Evolutionary conservation across 2,329 filamentous ascomycete genomes (phyloP).

Genomic region (Ustulina deusta): DNA sequence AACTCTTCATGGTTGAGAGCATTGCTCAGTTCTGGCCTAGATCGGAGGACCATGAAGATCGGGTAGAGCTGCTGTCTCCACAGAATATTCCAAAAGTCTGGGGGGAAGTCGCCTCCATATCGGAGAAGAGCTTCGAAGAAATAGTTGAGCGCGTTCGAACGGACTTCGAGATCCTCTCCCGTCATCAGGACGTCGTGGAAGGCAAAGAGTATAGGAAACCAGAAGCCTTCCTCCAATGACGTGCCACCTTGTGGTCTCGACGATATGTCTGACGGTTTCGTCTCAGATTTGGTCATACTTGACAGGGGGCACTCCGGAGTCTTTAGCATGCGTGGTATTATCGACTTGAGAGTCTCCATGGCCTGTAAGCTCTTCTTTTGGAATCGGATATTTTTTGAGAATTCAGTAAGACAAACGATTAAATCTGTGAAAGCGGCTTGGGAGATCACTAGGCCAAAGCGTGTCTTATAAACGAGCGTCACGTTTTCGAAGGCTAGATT

Average conservation of each 20-base stretch:
- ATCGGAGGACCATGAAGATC: constrained; percentile 98
- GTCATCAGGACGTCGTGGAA: constrained; percentile 99
- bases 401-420: constrained; percentile 95
- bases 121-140: constrained; percentile 93
- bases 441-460: constrained; percentile 94
- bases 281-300: constrained; percentile 54
- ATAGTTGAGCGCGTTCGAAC: constrained; percentile 90
- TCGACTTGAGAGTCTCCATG: constrained; percentile 93
- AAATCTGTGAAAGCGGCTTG: constrained; percentile 97
- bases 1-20: constrained; percentile 95
- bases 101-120: constrained; percentile 90
- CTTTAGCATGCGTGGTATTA: constrained; percentile 93
- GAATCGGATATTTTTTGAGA: constrained; percentile 98
- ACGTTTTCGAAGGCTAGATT: constrained; percentile 98
- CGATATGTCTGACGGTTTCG: constrained; percentile 58
- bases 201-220: constrained; percentile 97
- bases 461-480: constrained; percentile 91
- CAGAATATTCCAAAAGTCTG: constrained; percentile 97
- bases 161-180: constrained; percentile 95
- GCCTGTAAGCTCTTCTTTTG: constrained; percentile 98
- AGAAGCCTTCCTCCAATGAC: constrained; percentile 95
- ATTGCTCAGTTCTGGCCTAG: constrained; percentile 95
- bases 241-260: constrained; percentile 76
- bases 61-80: constrained; percentile 97
- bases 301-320: constrained; percentile 95